Evolutionary conservation across 306 rosid species (phyloP).

Genomic region (Sphenostylis stenocarpa): DNA sequence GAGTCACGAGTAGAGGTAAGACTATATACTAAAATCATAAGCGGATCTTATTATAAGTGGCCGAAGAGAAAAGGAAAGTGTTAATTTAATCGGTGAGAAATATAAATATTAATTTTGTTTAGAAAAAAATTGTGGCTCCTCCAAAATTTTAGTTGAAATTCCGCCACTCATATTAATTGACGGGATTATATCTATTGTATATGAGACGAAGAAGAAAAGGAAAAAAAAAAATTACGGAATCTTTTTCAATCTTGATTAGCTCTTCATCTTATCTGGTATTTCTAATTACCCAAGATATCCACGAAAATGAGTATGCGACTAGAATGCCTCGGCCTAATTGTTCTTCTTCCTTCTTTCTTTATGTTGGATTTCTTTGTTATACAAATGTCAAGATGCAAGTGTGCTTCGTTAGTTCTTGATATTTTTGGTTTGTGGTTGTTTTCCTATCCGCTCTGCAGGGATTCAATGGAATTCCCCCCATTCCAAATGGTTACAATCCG

Average conservation of each 20-base stretch:
- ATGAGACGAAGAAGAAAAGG: not conserved
- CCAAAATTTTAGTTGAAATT: no score
- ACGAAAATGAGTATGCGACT: not conserved
- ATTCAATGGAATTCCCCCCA: conserved; percentile 55
- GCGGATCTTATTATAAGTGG: no score
- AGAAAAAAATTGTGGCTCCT: no score
- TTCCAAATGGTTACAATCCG: conserved; percentile 74
- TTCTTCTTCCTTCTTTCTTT: not conserved
- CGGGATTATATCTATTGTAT: not conserved
- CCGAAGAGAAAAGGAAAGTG: no score
- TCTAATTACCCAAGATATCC: conserved; percentile 2
- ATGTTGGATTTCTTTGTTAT: not conserved
- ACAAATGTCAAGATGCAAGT: not conserved
- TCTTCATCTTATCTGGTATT: conserved; percentile 4
- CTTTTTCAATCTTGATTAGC: not conserved
- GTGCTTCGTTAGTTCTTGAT: conserved; percentile 2
- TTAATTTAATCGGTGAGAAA: no score
- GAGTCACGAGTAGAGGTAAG: not conserved
- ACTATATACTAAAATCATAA: no score
- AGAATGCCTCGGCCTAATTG: not conserved
- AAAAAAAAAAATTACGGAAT: not conserved
- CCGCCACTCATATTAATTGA: not conserved
- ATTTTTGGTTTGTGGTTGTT: conserved; percentile 14
- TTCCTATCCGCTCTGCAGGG: conserved; percentile 44
- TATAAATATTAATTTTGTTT: no score